Percentiles rank a stretch among this genome's conserved stretches.
Conservation (phyloP, 2,329 filamentous ascomycete genomes). For the Botrytis fabae region DNA sequence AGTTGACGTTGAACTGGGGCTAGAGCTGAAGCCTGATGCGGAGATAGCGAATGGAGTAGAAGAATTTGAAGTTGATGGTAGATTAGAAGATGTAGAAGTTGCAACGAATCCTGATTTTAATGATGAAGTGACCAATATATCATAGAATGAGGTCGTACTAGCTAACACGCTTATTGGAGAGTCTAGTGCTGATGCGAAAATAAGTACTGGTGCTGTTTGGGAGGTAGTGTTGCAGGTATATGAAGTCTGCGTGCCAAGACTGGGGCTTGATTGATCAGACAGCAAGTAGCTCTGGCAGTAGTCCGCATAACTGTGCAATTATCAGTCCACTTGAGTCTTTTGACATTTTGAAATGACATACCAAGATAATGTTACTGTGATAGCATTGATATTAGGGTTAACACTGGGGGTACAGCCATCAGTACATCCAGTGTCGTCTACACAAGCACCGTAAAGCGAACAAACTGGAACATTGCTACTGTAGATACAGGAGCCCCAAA, state of each 20-base stretch:
- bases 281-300: neutral
- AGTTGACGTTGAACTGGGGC: neutral
- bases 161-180: neutral
- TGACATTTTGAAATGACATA: accelerated
- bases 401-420: neutral
- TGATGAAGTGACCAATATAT: neutral
- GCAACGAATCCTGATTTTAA: too few species aligned
- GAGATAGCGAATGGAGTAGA: neutral
- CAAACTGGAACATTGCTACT: neutral
- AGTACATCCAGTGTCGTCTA: neutral
- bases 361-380: neutral
- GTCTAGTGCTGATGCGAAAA: neutral
- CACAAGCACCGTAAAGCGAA: neutral
- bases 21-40: neutral
- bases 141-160: neutral
- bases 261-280: neutral
- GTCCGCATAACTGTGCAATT: neutral
- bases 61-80: neutral
- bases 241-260: neutral
- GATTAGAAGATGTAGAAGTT: too few species aligned
- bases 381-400: neutral
- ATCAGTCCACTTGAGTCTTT: neutral
- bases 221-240: neutral
- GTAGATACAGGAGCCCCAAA: neutral
- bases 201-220: neutral